A percentile compares a stretch with the other conserved stretches of the same genome.
These are phyloP conservation scores for Hibiscus tridactylites DNA, from an alignment of 345 rosid species.

Conservation along the genomic window DNA sequence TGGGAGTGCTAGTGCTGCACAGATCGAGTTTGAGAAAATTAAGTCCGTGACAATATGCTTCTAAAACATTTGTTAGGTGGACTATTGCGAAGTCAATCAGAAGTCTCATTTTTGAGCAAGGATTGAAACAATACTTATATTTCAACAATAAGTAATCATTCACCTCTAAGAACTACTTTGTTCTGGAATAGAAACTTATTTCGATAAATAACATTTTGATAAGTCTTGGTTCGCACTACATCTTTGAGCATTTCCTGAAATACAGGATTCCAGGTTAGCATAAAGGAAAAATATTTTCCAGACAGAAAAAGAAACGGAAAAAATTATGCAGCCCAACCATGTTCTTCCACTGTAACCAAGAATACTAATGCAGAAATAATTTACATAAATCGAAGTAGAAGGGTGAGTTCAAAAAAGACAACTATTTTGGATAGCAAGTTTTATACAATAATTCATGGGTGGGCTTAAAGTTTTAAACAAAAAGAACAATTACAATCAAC, in stretches of 20 bases:
- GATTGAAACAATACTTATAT: no score
- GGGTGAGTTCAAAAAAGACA: not conserved
- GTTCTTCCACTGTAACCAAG: not conserved
- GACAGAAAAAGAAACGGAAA: not conserved
- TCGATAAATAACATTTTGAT: no score
- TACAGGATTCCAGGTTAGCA: conserved; percentile 6
- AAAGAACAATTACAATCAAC: not conserved
- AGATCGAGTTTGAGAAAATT: no score
- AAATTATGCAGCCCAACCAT: not conserved
- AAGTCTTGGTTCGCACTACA: not conserved
- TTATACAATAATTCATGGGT: not conserved
- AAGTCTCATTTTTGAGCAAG: no score
- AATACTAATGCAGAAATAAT: not conserved
- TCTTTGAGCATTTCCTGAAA: not conserved
- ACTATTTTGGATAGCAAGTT: not conserved
- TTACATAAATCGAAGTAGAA: not conserved
- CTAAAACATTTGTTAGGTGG: no score
- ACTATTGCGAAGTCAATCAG: no score
- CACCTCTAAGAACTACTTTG: conserved; percentile 57
- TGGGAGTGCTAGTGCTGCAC: no score
- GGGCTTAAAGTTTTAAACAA: not conserved
- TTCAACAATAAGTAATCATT: no score
- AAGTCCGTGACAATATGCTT: no score
- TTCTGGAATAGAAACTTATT: conserved; percentile 24
- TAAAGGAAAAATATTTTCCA: not conserved